A percentile compares a stretch with the other conserved stretches of the same genome.
Evolutionary conservation across 192 early-diverging fungal genomes (phyloP).

Genomic region (Anaeromyces robustus): DNA sequence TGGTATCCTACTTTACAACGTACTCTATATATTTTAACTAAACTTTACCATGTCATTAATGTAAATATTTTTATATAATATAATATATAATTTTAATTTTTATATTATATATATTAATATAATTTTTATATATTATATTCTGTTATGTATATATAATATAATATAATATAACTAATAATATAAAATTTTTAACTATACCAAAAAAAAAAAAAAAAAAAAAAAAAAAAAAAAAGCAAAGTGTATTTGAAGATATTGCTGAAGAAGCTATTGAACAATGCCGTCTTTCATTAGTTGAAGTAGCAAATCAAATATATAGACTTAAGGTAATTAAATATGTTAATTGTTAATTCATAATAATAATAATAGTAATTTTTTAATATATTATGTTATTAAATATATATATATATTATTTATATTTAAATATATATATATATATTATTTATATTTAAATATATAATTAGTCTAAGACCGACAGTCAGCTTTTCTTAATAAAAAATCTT

Average conservation of each 20-base stretch:
- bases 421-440: not conserved
- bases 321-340: too few relatives aligned
- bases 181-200: not conserved
- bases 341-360: too few relatives aligned
- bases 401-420: too few relatives aligned
- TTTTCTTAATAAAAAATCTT: constrained; percentile 80
- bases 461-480: constrained; percentile 48
- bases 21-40: constrained; percentile 64
- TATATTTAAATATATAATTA: constrained; percentile 1
- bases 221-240: constrained; percentile 19
- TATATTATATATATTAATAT: too few relatives aligned
- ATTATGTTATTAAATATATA: constrained; percentile 4
- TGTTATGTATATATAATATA: not conserved
- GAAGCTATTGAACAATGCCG: constrained; percentile 62
- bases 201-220: too few relatives aligned
- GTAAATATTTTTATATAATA: constrained; percentile 26
- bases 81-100: too few relatives aligned
- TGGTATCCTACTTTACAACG: constrained; percentile 73
- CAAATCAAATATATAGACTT: constrained; percentile 24
- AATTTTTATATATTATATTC: too few relatives aligned
- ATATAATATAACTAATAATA: not conserved
- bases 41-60: constrained; percentile 59
- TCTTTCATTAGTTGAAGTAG: constrained; percentile 30
- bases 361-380: not conserved
- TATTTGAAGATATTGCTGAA: constrained; percentile 78